These are phyloP conservation scores for Aspergillus udagawae DNA, from an alignment of 2,329 filamentous ascomycete species.

Conservation along the genomic window DNA sequence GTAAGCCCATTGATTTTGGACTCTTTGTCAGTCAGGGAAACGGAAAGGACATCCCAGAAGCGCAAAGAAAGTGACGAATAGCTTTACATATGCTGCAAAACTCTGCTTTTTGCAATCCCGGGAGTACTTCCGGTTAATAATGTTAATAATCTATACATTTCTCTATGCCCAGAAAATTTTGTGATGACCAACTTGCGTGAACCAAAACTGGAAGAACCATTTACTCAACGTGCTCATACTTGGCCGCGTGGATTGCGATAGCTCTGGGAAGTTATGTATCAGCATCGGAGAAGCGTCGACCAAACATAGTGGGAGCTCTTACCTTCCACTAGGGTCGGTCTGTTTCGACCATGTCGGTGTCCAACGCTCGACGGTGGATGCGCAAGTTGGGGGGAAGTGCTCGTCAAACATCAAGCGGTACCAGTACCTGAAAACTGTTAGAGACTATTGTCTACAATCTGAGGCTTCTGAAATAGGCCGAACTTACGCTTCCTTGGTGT, in stretches of 20 bases:
- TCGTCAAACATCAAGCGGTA: slow-evolving; percentile 98
- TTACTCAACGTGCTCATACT: slow-evolving; percentile 57
- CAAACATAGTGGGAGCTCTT: slow-evolving; percentile 23
- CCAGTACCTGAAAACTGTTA: slow-evolving; percentile 66
- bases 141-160: slow-evolving; percentile 22
- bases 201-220: slow-evolving; percentile 8
- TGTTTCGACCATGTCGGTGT: slow-evolving; percentile 96
- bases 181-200: slow-evolving; percentile 8
- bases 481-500: slow-evolving; percentile 89
- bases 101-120: slow-evolving; percentile 14
- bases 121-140: slow-evolving; percentile 14
- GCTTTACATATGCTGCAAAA: slow-evolving; percentile 6
- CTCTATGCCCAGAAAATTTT: slow-evolving; percentile 23
- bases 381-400: slow-evolving; percentile 90
- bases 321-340: slow-evolving; percentile 91
- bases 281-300: slow-evolving; percentile 1
- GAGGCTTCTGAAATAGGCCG: neutral
- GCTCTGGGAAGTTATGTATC: slow-evolving; percentile 50
- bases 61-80: neutral
- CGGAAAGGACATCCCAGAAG: slow-evolving; percentile 1
- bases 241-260: slow-evolving; percentile 70
- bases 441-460: neutral
- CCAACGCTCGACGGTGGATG: slow-evolving; percentile 92
- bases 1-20: slow-evolving; percentile 3
- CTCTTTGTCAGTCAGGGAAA: neutral